Evolutionary conservation across 2,329 filamentous ascomycete genomes (phyloP).

Genomic region (Pestalotiopsis sp.): DNA sequence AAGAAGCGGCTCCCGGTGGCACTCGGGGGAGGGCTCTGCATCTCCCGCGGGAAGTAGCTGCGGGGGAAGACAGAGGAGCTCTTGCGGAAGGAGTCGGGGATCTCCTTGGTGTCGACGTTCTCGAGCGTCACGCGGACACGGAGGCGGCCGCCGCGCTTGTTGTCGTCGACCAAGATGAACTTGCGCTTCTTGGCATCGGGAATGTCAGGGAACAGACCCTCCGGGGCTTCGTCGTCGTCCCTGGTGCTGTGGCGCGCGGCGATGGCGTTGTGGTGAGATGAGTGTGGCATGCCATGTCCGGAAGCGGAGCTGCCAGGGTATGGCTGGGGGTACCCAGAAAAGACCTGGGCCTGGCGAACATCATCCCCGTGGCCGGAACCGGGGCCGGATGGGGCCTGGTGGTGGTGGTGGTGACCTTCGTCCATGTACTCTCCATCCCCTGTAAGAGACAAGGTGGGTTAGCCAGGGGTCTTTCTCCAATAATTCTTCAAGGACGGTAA

Average conservation of each 20-base stretch:
- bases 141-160: constrained; percentile 76
- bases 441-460: constrained; percentile 39
- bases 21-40: constrained; percentile 82
- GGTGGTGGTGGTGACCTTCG: constrained; percentile 69
- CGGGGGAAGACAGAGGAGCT: constrained; percentile 87
- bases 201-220: constrained; percentile 82
- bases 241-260: constrained; percentile 31
- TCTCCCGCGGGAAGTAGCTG: constrained; percentile 90
- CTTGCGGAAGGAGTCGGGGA: constrained; percentile 93
- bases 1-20: constrained; percentile 77
- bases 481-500: not conserved
- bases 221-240: constrained; percentile 58
- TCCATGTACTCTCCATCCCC: constrained; percentile 66
- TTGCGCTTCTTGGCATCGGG: constrained; percentile 92
- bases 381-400: constrained; percentile 59
- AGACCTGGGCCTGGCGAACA: constrained; percentile 47
- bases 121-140: constrained; percentile 93
- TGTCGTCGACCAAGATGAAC: constrained; percentile 94
- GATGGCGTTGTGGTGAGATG: constrained; percentile 36
- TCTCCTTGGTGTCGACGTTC: constrained; percentile 90
- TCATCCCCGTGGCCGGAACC: constrained; percentile 57
- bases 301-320: constrained; percentile 41
- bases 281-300: constrained; percentile 37
- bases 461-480: constrained; percentile 21
- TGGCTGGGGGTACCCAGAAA: constrained; percentile 35